A percentile compares a stretch with the other conserved stretches of the same genome.
These are phyloP conservation scores for Kodamaea leandrae DNA, from an alignment of 805 yeast species.

Conservation along the genomic window DNA sequence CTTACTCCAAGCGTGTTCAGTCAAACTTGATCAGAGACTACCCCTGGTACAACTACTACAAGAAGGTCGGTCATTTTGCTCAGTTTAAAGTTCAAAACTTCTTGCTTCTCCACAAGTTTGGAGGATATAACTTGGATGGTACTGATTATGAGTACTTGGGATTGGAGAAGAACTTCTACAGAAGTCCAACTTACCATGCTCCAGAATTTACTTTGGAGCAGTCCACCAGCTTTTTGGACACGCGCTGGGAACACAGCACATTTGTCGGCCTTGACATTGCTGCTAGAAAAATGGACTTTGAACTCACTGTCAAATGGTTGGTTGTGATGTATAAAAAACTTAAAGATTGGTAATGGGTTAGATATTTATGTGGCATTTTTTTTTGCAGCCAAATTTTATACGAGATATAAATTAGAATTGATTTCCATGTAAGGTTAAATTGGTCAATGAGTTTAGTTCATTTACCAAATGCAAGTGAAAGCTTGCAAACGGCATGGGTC, in stretches of 20 bases:
- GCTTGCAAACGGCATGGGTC: slow-evolving; percentile 29
- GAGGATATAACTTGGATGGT: slow-evolving; percentile 21
- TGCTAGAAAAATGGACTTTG: slow-evolving; percentile 21
- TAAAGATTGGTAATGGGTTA: slow-evolving; percentile 9
- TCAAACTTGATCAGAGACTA: slow-evolving; percentile 57
- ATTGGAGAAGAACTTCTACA: slow-evolving; percentile 13
- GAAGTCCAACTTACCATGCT: slow-evolving; percentile 23
- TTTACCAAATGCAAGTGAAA: slow-evolving; percentile 1
- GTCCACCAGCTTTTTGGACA: slow-evolving; percentile 6
- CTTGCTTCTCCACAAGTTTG: slow-evolving; percentile 44
- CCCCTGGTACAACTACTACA: slow-evolving; percentile 70
- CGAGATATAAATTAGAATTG: neutral
- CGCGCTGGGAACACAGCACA: slow-evolving; percentile 15
- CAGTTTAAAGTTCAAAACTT: slow-evolving; percentile 53
- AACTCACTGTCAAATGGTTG: slow-evolving; percentile 23
- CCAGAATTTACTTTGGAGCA: slow-evolving; percentile 15
- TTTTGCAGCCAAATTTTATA: slow-evolving; percentile 4
- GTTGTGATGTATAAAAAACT: slow-evolving; percentile 25
- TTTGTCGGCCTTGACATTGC: slow-evolving; percentile 23
- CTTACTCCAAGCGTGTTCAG: slow-evolving; percentile 43
- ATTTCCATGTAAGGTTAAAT: neutral
- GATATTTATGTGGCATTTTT: neutral
- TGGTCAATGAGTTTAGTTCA: slow-evolving; percentile 1
- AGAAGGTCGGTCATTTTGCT: slow-evolving; percentile 58
- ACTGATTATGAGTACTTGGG: slow-evolving; percentile 21